Evolutionary conservation across 345 rosid genomes (phyloP).

Genomic region (Brassica juncea): DNA sequence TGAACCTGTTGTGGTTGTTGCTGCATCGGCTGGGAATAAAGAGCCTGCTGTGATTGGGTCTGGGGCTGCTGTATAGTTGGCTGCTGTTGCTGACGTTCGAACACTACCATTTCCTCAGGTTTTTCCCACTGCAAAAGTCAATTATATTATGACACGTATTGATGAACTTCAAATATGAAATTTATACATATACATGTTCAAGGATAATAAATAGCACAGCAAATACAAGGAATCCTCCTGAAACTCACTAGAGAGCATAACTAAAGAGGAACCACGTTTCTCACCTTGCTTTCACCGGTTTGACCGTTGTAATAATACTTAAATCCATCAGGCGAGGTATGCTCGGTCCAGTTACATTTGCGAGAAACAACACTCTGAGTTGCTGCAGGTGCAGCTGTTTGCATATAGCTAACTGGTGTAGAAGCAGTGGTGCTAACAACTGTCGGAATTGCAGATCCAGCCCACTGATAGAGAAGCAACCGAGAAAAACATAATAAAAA

Average conservation of each 20-base stretch:
- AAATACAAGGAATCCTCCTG: not conserved
- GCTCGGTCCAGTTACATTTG: slow-evolving; percentile 93
- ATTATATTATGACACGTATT: slow-evolving; percentile 15
- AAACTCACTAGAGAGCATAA: slow-evolving; percentile 7
- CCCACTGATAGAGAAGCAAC: slow-evolving; percentile 55
- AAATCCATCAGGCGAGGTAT: slow-evolving; percentile 96
- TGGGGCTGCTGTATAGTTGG: slow-evolving; percentile 56
- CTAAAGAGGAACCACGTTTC: slow-evolving; percentile 32
- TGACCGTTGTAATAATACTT: slow-evolving; percentile 82
- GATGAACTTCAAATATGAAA: not conserved
- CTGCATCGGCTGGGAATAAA: slow-evolving; percentile 54
- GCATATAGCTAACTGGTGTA: slow-evolving; percentile 51
- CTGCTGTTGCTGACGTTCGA: slow-evolving; percentile 60
- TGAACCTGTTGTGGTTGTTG: slow-evolving; percentile 62
- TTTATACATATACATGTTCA: not conserved
- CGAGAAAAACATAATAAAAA: slow-evolving; percentile 25
- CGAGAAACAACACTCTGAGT: slow-evolving; percentile 47
- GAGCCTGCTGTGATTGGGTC: slow-evolving; percentile 51
- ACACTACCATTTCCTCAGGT: slow-evolving; percentile 78
- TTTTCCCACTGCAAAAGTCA: slow-evolving; percentile 77
- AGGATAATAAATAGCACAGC: not conserved
- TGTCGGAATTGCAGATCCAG: slow-evolving; percentile 52
- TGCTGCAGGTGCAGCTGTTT: slow-evolving; percentile 44
- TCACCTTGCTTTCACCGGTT: slow-evolving; percentile 90
- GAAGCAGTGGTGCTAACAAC: slow-evolving; percentile 47